A percentile compares a stretch with the other conserved stretches of the same genome.
These are phyloP conservation scores for Calocera viscosa DNA, from an alignment of 768 basidiomycete genomes.

Conservation along the genomic window DNA sequence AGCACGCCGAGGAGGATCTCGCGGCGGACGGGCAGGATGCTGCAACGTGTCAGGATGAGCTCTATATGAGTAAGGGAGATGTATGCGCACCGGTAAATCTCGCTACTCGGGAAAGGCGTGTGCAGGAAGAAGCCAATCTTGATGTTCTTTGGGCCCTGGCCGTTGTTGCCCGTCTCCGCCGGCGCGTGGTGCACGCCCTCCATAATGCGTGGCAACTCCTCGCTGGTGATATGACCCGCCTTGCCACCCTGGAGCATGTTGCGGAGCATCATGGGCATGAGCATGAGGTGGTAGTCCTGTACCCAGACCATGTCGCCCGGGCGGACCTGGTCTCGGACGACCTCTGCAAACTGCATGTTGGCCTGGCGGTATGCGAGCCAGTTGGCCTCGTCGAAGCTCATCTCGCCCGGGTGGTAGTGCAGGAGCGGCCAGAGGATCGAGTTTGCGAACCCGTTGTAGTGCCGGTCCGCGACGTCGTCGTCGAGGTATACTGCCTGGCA, in stretches of 20 bases:
- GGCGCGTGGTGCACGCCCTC: background rate
- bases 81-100: slow-evolving; percentile 74
- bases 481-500: slow-evolving; percentile 97
- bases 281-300: slow-evolving; percentile 96
- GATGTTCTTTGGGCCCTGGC: slow-evolving; percentile 30
- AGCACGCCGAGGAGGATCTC: slow-evolving; percentile 95
- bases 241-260: slow-evolving; percentile 53
- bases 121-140: slow-evolving; percentile 99
- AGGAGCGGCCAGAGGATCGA: slow-evolving; percentile 99
- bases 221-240: slow-evolving; percentile 23
- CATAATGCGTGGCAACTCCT: slow-evolving; percentile 8
- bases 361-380: slow-evolving; percentile 98
- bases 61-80: background rate
- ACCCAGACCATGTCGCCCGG: slow-evolving; percentile 98
- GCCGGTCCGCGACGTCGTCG: slow-evolving; percentile 94
- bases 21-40: slow-evolving; percentile 90
- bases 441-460: slow-evolving; percentile 98
- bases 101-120: slow-evolving; percentile 94
- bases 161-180: slow-evolving; percentile 15
- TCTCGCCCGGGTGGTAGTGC: slow-evolving; percentile 99
- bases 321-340: slow-evolving; percentile 60
- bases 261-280: slow-evolving; percentile 90
- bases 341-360: slow-evolving; percentile 88
- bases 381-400: slow-evolving; percentile 98
- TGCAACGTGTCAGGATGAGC: slow-evolving; percentile 24